Percentiles rank a stretch among this genome's conserved stretches.
phyloP scores from a whole-genome alignment of 768 basidiomycete genomes.

The Trametes cinnabarina region DNA sequence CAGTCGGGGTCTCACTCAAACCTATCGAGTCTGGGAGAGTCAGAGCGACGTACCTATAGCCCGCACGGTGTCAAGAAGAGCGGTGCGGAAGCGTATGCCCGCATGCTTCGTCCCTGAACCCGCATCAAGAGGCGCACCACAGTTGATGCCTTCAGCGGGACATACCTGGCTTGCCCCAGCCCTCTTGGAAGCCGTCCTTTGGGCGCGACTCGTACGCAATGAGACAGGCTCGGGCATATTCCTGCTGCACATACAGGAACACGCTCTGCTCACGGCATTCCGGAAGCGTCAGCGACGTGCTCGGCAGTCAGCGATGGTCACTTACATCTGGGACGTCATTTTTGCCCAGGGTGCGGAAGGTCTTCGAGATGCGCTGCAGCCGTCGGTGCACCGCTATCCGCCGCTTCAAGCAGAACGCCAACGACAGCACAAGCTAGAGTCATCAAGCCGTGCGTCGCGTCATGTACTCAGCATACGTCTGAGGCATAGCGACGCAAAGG shows the following conservation, averaged over 20 bases:
- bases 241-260: conserved; percentile 65
- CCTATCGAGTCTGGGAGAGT: background rate
- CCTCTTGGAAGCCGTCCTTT: conserved; percentile 60
- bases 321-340: conserved; percentile 62
- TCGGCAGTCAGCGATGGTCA: background rate
- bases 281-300: background rate
- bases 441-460: background rate
- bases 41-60: conserved; percentile 54
- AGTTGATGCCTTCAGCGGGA: background rate
- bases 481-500: background rate
- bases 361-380: conserved; percentile 66
- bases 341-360: conserved; percentile 48
- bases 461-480: conserved; percentile 22
- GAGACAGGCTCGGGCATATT: conserved; percentile 73
- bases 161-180: conserved; percentile 74
- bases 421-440: conserved; percentile 48
- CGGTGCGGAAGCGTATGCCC: conserved; percentile 61
- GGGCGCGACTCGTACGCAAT: conserved; percentile 72
- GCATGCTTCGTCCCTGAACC: conserved; percentile 54
- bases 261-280: conserved; percentile 45
- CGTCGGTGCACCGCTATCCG: conserved; percentile 62
- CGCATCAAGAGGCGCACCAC: background rate
- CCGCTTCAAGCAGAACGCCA: conserved; percentile 66
- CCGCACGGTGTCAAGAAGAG: conserved; percentile 68
- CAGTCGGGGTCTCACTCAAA: background rate